These are phyloP conservation scores for Barnettozyma botsteinii DNA, from an alignment of 805 yeast species.

Conservation along the genomic window DNA sequence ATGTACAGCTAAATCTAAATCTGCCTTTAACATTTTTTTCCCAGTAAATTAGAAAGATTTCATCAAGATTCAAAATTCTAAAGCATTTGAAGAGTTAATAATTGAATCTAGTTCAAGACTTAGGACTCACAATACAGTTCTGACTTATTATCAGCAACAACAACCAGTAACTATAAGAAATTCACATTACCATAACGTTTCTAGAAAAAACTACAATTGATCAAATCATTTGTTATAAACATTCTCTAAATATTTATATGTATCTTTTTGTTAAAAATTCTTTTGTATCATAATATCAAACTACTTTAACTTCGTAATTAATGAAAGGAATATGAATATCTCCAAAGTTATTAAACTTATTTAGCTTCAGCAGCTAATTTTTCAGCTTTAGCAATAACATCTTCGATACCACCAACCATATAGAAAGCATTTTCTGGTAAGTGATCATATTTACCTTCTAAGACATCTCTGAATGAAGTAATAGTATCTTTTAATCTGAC, in stretches of 20 bases:
- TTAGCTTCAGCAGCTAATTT: constrained; percentile 92
- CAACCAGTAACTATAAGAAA: no score
- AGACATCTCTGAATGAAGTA: constrained; percentile 91
- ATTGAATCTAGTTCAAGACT: no score
- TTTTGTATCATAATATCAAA: constrained; percentile 9
- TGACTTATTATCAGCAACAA: no score
- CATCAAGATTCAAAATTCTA: no score
- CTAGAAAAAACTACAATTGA: background rate
- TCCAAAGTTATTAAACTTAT: constrained; percentile 27
- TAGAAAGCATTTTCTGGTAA: constrained; percentile 99
- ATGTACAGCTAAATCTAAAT: no score
- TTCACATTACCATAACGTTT: no score
- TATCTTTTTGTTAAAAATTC: constrained; percentile 4
- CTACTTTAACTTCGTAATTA: background rate
- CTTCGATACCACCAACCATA: constrained; percentile 99
- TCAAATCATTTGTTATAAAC: constrained; percentile 12
- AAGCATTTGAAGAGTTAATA: no score
- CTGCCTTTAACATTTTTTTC: no score
- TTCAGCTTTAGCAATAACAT: constrained; percentile 97
- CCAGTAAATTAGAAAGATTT: no score
- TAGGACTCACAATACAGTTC: no score
- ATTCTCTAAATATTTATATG: constrained; percentile 17
- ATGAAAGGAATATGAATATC: constrained; percentile 7
- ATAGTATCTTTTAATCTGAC: constrained; percentile 96
- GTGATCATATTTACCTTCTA: constrained; percentile 97